These are phyloP conservation scores for Cardamine occulta DNA, from an alignment of 345 rosid species.

Conservation along the genomic window DNA sequence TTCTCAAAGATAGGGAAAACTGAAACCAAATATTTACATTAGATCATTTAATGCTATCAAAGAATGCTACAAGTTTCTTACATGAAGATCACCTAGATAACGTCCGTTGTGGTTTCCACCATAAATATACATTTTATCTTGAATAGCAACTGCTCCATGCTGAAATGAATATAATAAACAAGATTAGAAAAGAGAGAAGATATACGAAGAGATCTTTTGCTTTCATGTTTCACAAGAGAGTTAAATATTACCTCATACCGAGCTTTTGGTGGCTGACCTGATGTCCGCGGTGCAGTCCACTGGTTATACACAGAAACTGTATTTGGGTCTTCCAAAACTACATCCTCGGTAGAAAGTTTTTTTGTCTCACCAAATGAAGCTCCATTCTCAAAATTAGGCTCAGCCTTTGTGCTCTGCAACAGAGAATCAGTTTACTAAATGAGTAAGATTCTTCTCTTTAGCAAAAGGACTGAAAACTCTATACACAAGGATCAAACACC, in stretches of 20 bases:
- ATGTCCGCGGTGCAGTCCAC: constrained; percentile 71
- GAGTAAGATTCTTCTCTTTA: constrained; percentile 8
- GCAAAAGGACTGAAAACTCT: constrained; percentile 1
- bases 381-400: constrained; percentile 57
- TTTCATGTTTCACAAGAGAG: constrained; percentile 8
- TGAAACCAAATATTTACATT: constrained; percentile 4
- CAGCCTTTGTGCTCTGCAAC: constrained; percentile 59
- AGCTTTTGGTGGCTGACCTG: constrained; percentile 78
- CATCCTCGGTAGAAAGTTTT: constrained; percentile 62
- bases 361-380: constrained; percentile 59
- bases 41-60: background rate
- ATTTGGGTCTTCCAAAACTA: constrained; percentile 76
- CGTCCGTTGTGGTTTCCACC: constrained; percentile 98
- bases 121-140: constrained; percentile 82
- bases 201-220: background rate
- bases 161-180: constrained; percentile 41
- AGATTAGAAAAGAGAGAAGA: constrained; percentile 28
- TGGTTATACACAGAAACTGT: constrained; percentile 73
- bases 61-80: constrained; percentile 48
- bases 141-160: constrained; percentile 91
- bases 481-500: background rate
- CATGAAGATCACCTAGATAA: constrained; percentile 88
- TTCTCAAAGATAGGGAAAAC: constrained; percentile 1
- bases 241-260: constrained; percentile 74
- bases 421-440: constrained; percentile 15